phyloP scores from a whole-genome alignment of 208 protist genomes.

The Leishmania mexicana region DNA sequence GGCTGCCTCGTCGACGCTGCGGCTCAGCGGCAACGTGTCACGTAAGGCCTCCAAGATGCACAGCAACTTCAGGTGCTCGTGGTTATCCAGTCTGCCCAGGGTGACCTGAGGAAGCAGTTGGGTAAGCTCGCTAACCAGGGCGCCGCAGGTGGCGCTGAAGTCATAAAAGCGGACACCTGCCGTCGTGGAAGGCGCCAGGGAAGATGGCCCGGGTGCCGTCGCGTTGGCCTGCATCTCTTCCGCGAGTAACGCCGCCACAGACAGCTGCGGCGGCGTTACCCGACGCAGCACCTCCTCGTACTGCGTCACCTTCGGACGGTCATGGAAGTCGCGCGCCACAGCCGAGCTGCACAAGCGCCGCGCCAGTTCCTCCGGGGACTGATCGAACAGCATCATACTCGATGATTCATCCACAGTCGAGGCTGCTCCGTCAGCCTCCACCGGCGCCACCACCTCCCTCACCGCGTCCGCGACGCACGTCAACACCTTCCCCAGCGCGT shows the following conservation, averaged over 20 bases:
- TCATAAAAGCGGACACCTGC: conserved; percentile 22
- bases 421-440: background rate
- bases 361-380: conserved; percentile 19
- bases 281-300: conserved; percentile 17
- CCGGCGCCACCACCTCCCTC: conserved; percentile 9
- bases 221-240: background rate
- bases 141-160: conserved; percentile 25
- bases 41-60: conserved; percentile 75
- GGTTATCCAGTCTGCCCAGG: conserved; percentile 55
- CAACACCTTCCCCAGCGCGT: conserved; percentile 40
- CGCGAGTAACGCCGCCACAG: conserved; percentile 6
- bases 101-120: conserved; percentile 50
- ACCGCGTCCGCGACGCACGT: conserved; percentile 31
- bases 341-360: conserved; percentile 28
- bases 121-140: conserved; percentile 54
- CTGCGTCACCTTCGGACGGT: conserved; percentile 15
- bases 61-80: conserved; percentile 67
- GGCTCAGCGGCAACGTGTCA: conserved; percentile 39
- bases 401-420: background rate
- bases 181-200: background rate
- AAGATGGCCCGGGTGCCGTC: background rate
- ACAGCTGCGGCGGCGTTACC: conserved; percentile 24
- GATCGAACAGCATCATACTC: background rate
- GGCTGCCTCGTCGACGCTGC: conserved; percentile 75
- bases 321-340: conserved; percentile 22